Evolutionary conservation across 345 rosid genomes (phyloP).

Genomic region (Xanthoceras sorbifolium): DNA sequence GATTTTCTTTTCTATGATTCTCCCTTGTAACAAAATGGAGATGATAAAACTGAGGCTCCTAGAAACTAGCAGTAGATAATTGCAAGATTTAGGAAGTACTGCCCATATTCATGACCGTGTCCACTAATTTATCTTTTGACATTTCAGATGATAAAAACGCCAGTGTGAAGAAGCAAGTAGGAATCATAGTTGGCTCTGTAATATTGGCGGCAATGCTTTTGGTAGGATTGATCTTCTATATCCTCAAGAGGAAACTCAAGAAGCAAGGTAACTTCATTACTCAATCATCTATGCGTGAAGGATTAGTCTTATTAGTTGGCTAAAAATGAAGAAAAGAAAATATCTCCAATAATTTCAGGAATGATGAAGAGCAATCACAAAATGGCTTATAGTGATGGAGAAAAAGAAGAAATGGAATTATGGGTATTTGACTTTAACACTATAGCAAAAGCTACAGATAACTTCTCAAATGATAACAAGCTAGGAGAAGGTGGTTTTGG

Average conservation of each 20-base stretch:
- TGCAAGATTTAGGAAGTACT: too few species aligned
- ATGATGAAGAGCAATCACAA: slow-evolving; percentile 22
- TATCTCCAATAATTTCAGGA: slow-evolving; percentile 26
- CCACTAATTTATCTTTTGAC: neutral
- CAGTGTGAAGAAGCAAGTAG: neutral
- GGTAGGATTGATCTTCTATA: slow-evolving; percentile 1
- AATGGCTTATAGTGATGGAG: slow-evolving; percentile 19
- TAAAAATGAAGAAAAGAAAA: slow-evolving; percentile 25
- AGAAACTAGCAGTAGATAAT: neutral
- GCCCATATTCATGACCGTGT: too few species aligned
- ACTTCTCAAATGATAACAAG: slow-evolving; percentile 38
- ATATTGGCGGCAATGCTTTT: neutral
- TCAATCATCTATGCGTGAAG: neutral
- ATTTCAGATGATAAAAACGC: neutral
- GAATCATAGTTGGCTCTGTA: slow-evolving; percentile 5
- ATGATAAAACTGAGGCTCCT: neutral
- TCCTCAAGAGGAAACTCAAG: neutral
- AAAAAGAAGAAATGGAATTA: slow-evolving; percentile 34
- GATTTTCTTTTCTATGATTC: neutral
- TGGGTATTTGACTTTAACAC: slow-evolving; percentile 36
- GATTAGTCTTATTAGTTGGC: neutral
- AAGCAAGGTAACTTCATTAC: slow-evolving; percentile 9
- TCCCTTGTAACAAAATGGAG: too few species aligned
- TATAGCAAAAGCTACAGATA: slow-evolving; percentile 30
- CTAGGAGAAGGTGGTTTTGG: slow-evolving; percentile 56